Evolutionary conservation across 345 rosid species (phyloP), one percentile per base, ranked within the genome.

Genomic region (Citrus reticulata): DNA sequence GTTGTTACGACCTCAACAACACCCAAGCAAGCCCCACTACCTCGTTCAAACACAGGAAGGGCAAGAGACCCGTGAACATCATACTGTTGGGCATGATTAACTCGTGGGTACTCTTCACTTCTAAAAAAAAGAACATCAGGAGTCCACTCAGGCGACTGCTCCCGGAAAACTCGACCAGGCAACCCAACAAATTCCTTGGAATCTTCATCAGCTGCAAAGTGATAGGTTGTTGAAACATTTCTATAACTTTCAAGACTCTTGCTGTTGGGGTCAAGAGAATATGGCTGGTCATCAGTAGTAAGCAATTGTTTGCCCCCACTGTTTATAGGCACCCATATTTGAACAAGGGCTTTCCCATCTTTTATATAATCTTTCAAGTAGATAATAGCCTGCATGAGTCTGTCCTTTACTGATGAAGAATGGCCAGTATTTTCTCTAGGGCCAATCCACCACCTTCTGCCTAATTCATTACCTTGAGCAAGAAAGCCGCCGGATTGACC

Each of bases 1-100:
- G 98, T 95, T 32, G 94, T 90, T 70, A 95, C 86, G 68, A 95
- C 82, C 91, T 95, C 98, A 81, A 95, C 92, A 78, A 95, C 97
- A 37, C 98, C 98, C 84, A 95, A 85, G 86, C 97, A 95, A 81
- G 68, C 86, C 54, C 94, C 88, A 68, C 91, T 93, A 58, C 90
- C 89, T 74, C 83, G 82, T 85, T 90, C 98, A 59, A 95, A 92
- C 29, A 95, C 91, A 67, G 98, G 98, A 81, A 93, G 88, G 11
- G 94, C 98, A 77, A 95, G 90, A 69, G 98, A 93, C 13, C 97
- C 98, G 1, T 91, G 86, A 27, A 93, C 92, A 75, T 92, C 86
- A 72, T 83, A 91, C 77, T 88, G 84, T 17, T 78, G 88, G 7
- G 98, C 98, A 79, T 83, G 78, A 71, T 20, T 66, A 77, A 88